Evolutionary conservation across 75 land plant genomes (phyloP).

Genomic region (Gnetum montanum): DNA sequence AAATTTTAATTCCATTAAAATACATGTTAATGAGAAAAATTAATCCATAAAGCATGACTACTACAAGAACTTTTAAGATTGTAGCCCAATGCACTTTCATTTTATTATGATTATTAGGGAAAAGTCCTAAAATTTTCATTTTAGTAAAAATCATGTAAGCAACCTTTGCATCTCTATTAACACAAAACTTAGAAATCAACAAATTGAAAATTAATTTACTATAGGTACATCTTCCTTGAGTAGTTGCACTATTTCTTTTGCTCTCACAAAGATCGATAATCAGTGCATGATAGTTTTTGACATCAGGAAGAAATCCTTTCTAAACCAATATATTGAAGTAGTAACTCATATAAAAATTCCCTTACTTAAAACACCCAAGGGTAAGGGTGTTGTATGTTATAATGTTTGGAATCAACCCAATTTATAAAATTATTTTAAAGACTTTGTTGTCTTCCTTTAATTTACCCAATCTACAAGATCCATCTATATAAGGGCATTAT

Average conservation of each 20-base stretch:
- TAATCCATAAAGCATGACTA: too few species aligned
- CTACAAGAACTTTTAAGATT: too few species aligned
- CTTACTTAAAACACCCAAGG: constrained; percentile 25
- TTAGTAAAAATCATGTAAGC: constrained; percentile 16
- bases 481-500: constrained; percentile 43
- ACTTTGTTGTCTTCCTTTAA: constrained; percentile 16
- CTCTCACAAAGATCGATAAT: constrained; percentile 41
- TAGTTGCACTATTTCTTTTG: constrained; percentile 28
- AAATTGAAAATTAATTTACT: constrained; percentile 26
- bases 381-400: constrained; percentile 59
- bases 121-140: constrained; percentile 28
- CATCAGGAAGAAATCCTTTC: constrained; percentile 27
- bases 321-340: constrained; percentile 16
- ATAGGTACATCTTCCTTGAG: constrained; percentile 14
- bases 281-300: constrained; percentile 26
- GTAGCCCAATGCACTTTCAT: too few species aligned
- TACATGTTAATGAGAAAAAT: too few species aligned
- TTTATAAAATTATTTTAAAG: constrained; percentile 24
- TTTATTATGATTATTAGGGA: constrained; percentile 13
- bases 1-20: too few species aligned
- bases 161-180: constrained; percentile 9
- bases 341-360: constrained; percentile 10
- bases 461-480: constrained; percentile 31
- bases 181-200: constrained; percentile 21
- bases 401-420: constrained; percentile 27